Evolutionary conservation across 2,329 filamentous ascomycete genomes (phyloP), one percentile per base, ranked within the genome.

Genomic region (Cadophora sp.): DNA sequence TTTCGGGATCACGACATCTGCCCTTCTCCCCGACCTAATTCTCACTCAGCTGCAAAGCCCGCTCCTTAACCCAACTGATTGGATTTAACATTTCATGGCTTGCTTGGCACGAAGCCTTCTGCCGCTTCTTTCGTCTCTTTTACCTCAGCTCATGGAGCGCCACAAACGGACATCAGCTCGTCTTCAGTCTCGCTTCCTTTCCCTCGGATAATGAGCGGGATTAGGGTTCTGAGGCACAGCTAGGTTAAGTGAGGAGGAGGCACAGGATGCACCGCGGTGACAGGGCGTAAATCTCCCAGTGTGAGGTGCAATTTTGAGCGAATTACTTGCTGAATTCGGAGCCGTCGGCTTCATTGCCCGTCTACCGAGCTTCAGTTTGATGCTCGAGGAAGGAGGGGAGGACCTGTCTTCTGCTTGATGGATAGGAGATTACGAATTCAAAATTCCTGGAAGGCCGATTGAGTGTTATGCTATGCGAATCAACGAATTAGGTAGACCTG

Each of bases 1-100:
- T 26, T 24, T 26, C 48, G 26, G 24, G 24, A 51, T 51, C 48
- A 51, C 48, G 48, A 51, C 48, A 51, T 51, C 48, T n/a, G n/a
- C 48, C n/a, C n/a, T 26, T 50, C 48, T 8, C 5, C 48, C 58
- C 60, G 24, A 65, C 63, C 58, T 60, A 65, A 65, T 51, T 56
- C 63, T 59, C 63, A 60, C 63, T 60, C 63, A 65, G 58, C 64
- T 14, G 27, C 48, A n/a, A 62, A 55, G 60, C 14, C 27, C 51
- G 29, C 27, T 63, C 31, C 50, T 46, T 34, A 4, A 55, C 27
- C 51, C 51, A 55, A 55, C 7, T 55, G 51, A 55, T 55, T 55
- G 51, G 51, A 31, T n/a, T 31, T 55, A 56, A 43, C 9, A 51
- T 4, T 64, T 46, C n/a, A 43, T 46, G 51, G 62, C 50, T 40